A percentile compares a stretch with the other conserved stretches of the same genome.
These are phyloP conservation scores for Tillandsia fasciculata DNA, from an alignment of 176 grass and related monocot genomes.

Conservation along the genomic window DNA sequence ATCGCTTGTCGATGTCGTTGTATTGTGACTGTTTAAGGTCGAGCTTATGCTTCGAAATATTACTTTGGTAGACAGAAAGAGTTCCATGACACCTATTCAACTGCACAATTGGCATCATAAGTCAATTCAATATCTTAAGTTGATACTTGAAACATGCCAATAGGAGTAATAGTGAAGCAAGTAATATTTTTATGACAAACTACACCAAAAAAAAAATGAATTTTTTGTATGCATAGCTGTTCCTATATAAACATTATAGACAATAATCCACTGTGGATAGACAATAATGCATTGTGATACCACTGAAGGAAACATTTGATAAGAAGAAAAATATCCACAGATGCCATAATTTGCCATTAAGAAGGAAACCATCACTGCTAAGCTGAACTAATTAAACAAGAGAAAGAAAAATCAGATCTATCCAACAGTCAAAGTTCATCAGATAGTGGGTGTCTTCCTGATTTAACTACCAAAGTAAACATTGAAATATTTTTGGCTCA, in stretches of 20 bases:
- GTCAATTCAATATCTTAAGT: slow-evolving; percentile 20
- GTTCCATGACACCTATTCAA: slow-evolving; percentile 88
- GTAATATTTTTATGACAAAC: neutral
- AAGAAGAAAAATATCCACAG: too few relatives aligned
- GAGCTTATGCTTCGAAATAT: slow-evolving; percentile 81
- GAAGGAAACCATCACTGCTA: too few relatives aligned
- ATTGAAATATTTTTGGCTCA: too few relatives aligned
- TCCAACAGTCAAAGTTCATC: too few relatives aligned
- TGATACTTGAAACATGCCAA: neutral
- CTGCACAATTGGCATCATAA: slow-evolving; percentile 35
- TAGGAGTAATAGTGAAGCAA: neutral
- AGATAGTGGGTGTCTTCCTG: too few relatives aligned
- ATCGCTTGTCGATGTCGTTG: slow-evolving; percentile 81
- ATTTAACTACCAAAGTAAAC: too few relatives aligned
- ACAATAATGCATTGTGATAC: too few relatives aligned
- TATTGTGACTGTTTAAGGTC: slow-evolving; percentile 92
- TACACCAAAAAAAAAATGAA: neutral
- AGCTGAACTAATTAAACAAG: too few relatives aligned
- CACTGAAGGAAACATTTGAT: too few relatives aligned
- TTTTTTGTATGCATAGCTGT: neutral
- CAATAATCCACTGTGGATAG: too few relatives aligned
- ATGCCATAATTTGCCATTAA: too few relatives aligned
- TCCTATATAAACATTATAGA: neutral
- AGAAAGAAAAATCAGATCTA: too few relatives aligned
- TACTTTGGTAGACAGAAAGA: slow-evolving; percentile 78